phyloP scores from a whole-genome alignment of 2,329 filamentous ascomycete genomes.

The Fusarium transvaalense region DNA sequence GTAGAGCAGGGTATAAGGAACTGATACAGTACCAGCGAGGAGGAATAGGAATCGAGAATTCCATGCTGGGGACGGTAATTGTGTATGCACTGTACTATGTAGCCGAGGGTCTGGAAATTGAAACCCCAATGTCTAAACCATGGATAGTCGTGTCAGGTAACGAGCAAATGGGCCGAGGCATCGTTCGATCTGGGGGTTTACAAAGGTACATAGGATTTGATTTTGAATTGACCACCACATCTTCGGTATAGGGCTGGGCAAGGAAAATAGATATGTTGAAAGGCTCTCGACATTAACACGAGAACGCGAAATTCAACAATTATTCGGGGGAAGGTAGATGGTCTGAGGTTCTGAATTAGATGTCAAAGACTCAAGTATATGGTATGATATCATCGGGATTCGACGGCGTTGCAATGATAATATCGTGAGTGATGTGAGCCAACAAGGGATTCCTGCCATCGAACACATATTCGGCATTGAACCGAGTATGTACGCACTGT shows the following conservation, averaged over 20 bases:
- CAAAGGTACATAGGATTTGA: slow-evolving; percentile 4
- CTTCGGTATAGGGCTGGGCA: slow-evolving; percentile 38
- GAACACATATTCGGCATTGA: slow-evolving; percentile 7
- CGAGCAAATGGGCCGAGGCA: slow-evolving; percentile 42
- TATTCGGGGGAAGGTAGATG: slow-evolving; percentile 2
- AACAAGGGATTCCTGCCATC: slow-evolving; percentile 5
- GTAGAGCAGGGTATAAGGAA: slow-evolving; percentile 4
- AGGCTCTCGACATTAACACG: neutral
- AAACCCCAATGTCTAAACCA: neutral
- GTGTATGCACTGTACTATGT: neutral
- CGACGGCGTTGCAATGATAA: slow-evolving; percentile 10
- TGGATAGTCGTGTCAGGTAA: slow-evolving; percentile 33
- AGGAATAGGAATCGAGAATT: slow-evolving; percentile 9
- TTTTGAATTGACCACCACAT: slow-evolving; percentile 4
- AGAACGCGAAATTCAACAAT: slow-evolving; percentile 25
- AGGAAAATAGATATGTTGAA: slow-evolving; percentile 10
- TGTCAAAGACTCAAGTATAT: slow-evolving; percentile 4
- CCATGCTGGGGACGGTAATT: slow-evolving; percentile 2
- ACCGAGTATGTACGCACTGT: slow-evolving; percentile 19
- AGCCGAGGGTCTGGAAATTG: slow-evolving; percentile 11
- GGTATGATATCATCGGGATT: slow-evolving; percentile 33
- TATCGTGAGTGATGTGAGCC: slow-evolving; percentile 15
- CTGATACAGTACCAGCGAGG: neutral
- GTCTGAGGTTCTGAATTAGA: slow-evolving; percentile 9
- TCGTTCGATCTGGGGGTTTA: slow-evolving; percentile 38